A percentile compares a stretch with the other conserved stretches of the same genome.
These are phyloP conservation scores for Ophiostoma ips DNA, from an alignment of 2,329 filamentous ascomycete genomes.

Conservation along the genomic window DNA sequence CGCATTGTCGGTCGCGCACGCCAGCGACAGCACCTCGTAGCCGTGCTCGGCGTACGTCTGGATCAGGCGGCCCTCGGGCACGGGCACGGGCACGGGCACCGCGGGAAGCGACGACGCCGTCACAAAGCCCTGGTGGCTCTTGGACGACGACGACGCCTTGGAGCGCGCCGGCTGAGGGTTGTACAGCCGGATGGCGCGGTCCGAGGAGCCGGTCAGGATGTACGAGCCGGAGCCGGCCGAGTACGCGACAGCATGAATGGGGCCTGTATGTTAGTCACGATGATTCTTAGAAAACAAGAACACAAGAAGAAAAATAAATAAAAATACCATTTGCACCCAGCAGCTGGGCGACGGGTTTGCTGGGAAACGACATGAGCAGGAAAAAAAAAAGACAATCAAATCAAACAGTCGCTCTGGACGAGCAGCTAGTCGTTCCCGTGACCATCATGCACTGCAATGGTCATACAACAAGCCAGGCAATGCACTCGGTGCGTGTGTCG, in stretches of 20 bases:
- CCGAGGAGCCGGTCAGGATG: conserved; percentile 72
- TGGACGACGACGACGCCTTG: too few species aligned
- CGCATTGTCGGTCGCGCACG: conserved; percentile 62
- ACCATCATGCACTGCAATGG: too few species aligned
- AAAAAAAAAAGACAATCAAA: background rate
- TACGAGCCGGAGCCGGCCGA: conserved; percentile 61
- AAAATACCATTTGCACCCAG: conserved; percentile 43
- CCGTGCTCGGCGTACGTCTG: conserved; percentile 84
- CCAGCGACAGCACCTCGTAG: conserved; percentile 77
- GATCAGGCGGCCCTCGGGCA: conserved; percentile 47
- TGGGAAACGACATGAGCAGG: conserved; percentile 29
- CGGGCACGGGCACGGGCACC: too few species aligned
- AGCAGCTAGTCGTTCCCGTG: background rate
- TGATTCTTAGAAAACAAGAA: too few species aligned
- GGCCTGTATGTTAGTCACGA: conserved; percentile 31
- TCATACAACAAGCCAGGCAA: background rate
- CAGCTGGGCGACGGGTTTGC: conserved; percentile 39
- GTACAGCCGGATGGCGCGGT: conserved; percentile 75
- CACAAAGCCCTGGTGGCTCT: conserved; percentile 4
- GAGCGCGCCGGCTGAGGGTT: conserved; percentile 55
- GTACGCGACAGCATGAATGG: conserved; percentile 59
- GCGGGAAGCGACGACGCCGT: too few species aligned
- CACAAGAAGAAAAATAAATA: background rate
- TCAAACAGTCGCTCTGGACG: background rate
- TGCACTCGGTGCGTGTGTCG: too few species aligned